Evolutionary conservation across 2,329 filamentous ascomycete species (phyloP), one percentile per base, ranked within the genome.

Genomic region (Cladosporium sp.): DNA sequence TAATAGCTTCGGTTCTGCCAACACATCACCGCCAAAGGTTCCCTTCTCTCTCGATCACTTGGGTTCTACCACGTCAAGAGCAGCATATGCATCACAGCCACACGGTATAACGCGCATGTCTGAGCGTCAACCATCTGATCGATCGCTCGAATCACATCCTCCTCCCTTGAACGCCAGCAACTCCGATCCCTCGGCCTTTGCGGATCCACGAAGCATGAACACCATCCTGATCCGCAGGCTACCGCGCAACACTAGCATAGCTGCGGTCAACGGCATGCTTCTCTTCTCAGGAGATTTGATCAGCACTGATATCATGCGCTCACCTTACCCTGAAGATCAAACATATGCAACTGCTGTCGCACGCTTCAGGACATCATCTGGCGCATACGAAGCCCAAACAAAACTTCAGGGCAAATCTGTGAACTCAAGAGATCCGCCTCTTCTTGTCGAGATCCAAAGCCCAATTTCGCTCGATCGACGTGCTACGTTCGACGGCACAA

Each of bases 201-300:
- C n/a, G 11, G 63, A 67, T 28, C 22, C 59, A 25, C 63, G 65
- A 36, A 55, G 62, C 14, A 61, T 61, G 22, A 69, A 69, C 19
- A 68, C 72, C n/a, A 76, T 88, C 61, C 71, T 84, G 58, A 77
- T 88, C 74, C 83, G 83, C 67, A 83, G 80, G 65, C 75, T 88
- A 14, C 83, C 84, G 3, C 78, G 76, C 60, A 84, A 80, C 68
- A 86, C 80, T 43, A 83, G 79, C 66, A 73, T 77, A 52, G 84
- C 86, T 62, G 77, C 81, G 17, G 76, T 88, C 58, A 79, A 81
- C 63, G 84, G 82, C 69, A 85, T 88, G 76, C 75, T 88, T 5
- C 76, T 86, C n/a, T 87, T 88, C 65, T 83, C 84, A 19, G 83
- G 84, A 65, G 84, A 87, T 62, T 76, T 87, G 51, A 73, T 85